These are phyloP conservation scores for Suhomyces xylopsoci DNA, from an alignment of 805 yeast species.

Conservation along the genomic window DNA sequence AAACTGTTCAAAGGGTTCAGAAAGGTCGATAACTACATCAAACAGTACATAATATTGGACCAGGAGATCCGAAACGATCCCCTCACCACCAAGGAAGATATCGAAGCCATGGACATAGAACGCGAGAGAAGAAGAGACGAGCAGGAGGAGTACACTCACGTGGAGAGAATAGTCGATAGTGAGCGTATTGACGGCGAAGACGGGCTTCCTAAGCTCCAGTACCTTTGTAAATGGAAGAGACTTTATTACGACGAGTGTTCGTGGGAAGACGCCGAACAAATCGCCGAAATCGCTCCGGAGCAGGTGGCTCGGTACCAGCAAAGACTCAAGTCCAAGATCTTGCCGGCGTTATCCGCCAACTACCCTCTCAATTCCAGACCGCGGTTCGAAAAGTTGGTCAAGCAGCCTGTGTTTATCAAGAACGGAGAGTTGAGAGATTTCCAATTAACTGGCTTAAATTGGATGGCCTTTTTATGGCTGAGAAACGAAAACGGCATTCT, in stretches of 20 bases:
- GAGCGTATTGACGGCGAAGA: constrained; percentile 65
- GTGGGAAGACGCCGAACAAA: constrained; percentile 91
- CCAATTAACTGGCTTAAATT: constrained; percentile 95
- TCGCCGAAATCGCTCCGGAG: constrained; percentile 78
- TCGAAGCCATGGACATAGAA: constrained; percentile 91
- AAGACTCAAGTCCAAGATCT: constrained; percentile 76
- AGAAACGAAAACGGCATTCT: constrained; percentile 95
- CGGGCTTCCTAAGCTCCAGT: constrained; percentile 67
- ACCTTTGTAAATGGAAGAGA: constrained; percentile 91
- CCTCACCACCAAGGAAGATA: constrained; percentile 80
- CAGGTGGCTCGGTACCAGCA: constrained; percentile 82
- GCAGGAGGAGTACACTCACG: constrained; percentile 75
- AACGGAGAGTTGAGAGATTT: constrained; percentile 93
- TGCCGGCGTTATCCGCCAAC: constrained; percentile 76
- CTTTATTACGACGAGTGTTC: constrained; percentile 93
- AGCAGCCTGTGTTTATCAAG: constrained; percentile 87
- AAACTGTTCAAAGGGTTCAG: constrained; percentile 69
- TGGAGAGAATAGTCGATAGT: constrained; percentile 86
- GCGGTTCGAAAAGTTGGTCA: constrained; percentile 76
- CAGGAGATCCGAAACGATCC: constrained; percentile 78
- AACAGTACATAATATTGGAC: constrained; percentile 69
- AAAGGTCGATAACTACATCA: constrained; percentile 85
- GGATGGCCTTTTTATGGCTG: constrained; percentile 99
- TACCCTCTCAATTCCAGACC: constrained; percentile 76
- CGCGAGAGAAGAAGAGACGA: constrained; percentile 82